Base-by-base conservation (phyloP, 1,139 yeast species). In the Saccharomycopsis crataegensis region DNA sequence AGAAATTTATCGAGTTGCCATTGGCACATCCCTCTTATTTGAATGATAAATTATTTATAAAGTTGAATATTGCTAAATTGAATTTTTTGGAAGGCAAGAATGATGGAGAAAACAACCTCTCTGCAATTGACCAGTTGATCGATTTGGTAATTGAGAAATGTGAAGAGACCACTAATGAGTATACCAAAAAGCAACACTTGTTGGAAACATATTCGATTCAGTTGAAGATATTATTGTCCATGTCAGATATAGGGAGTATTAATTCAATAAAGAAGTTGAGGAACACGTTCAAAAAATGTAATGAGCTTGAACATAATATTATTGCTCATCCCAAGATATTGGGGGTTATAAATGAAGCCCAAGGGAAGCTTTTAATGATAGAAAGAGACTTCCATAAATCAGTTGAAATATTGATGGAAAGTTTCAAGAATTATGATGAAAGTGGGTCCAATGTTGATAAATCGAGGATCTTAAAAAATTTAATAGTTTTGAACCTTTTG, bases 351-450 rank as follows among this genome's bases (percentile, higher is more conserved):
- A 72, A 79, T 55, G 90, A 85, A 64, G 82, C 87, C 61, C 86
- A 88, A 0, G 94, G 87, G 2, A 75, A 79, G 56, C 74, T 85
- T 56, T 76, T 78, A 50, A 82, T 85, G 74, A 72, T 75, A 57
- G 73, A 78, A 48, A 71, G 75, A n/a, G 77, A 80, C 58, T 85
- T 76, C 72, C 78, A 75, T 43, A 66, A 67, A 45, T 86, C 93
- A 0, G 74, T 84, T 42, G 70, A 74, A 46, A 80, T 76, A 57
- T 82, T 83, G 60, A 83, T 83, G 64, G 88, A 83, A 60, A 74
- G 86, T 50, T 86, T 86, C 67, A 82, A 82, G 60, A 80, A 77
- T 58, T 86, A 80, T 64, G 91, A 86, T 64, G 93, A 85, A 67
- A 84, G 86, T 28, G 94, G 93, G 2, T 79, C 83, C 49, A 62